Percentiles rank a stretch among this genome's conserved stretches.
phyloP scores from a whole-genome alignment of 495 filamentous ascomycete species.

The Podospora tetraspora region DNA sequence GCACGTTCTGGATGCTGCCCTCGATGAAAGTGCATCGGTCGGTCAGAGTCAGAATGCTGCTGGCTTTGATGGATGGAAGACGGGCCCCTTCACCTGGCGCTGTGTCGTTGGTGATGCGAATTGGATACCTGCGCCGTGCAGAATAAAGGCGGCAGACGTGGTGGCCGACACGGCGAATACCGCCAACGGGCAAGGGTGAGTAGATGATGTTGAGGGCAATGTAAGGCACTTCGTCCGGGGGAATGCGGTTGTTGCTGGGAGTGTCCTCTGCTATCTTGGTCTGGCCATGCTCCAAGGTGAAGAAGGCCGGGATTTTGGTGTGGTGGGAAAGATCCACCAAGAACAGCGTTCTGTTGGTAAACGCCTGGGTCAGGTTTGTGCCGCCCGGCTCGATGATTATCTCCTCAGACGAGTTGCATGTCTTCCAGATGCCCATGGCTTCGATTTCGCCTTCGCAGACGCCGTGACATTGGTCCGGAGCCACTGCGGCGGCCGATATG shows the following conservation, averaged over 20 bases:
- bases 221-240: background rate
- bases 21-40: background rate
- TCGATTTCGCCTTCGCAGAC: slow-evolving; percentile 5
- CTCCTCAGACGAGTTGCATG: background rate
- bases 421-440: slow-evolving; percentile 3
- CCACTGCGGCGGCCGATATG: background rate
- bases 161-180: background rate
- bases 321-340: background rate
- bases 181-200: background rate
- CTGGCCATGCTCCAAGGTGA: background rate
- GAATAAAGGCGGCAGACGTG: slow-evolving; percentile 4
- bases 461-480: background rate
- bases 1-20: background rate
- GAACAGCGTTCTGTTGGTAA: background rate
- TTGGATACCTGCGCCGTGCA: background rate
- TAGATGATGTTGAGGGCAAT: slow-evolving; percentile 1
- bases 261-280: background rate
- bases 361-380: background rate
- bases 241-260: too few relatives aligned
- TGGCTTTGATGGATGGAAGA: background rate
- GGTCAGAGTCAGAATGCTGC: background rate
- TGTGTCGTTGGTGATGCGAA: slow-evolving; percentile 7
- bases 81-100: background rate
- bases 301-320: background rate
- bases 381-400: background rate